Base-by-base conservation (phyloP, 2,329 filamentous ascomycete species). In the Phyllosticta paracitricarpa region DNA sequence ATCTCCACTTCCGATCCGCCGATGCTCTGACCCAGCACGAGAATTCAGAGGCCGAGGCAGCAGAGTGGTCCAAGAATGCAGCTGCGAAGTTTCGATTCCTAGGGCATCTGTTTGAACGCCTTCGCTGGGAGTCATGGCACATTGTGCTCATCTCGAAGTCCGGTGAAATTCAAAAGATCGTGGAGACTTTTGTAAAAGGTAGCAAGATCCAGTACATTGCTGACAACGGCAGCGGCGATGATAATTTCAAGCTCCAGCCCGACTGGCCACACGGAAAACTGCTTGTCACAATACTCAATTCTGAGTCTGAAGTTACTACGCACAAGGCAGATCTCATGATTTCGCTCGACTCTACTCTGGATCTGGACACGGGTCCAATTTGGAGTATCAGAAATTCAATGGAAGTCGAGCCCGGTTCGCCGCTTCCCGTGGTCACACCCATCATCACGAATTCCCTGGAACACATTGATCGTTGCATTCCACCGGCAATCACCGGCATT, bases 381-480 rank as follows among this genome's bases (percentile, higher is more conserved):
- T 48, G 12, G 40, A 4, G 14, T 1, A n/a, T 48, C 14, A 48
- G 69, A 67, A 19, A 65, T 8, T n/a, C 12, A 35, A 68, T 68
- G 68, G 66, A 67, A 68, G 19, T 62, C 67, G 22, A 58, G 5
- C 17, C 3, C 40, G 33, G 33, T n/a, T 17, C 3, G 2, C 26
- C 62, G 8, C 64, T 68, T 6, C 72, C 72, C 5, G 58, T 78
- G 3, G 63, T 78, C 9, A 71, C 73, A 25, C 65, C 78, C 1
- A 73, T 78, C 1, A 72, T 78, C 33, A 74, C 76, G 1, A 67
- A 70, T 48, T 71, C 76, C 0, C 66, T 78, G 3, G 75, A 78
- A 60, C 78, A 80, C 64, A 72, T 79, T 56, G 72, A 78, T 59
- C 70, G 70, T 9, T 77, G 74, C 57, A 61, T 79, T 4, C n/a